Evolutionary conservation across 352 stramenopile species (phyloP).

Genomic region (Globisporangium nunn): DNA sequence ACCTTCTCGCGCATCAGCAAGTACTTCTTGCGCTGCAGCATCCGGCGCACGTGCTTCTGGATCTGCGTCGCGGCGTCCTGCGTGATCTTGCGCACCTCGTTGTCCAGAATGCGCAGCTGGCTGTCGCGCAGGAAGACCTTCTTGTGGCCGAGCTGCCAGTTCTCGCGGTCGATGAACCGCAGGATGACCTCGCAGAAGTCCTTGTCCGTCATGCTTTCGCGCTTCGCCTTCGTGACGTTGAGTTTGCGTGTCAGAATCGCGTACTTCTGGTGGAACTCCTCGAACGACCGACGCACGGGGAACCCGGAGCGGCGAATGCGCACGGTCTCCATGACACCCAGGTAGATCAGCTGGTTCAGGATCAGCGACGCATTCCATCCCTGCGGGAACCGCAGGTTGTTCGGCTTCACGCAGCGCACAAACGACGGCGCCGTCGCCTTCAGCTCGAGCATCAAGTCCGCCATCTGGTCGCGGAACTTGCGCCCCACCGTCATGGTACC

Average conservation of each 20-base stretch:
- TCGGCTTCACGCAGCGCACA: constrained; percentile 90
- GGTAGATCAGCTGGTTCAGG: constrained; percentile 85
- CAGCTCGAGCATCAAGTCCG: constrained; percentile 79
- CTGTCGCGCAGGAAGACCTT: constrained; percentile 86
- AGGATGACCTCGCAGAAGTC: constrained; percentile 82
- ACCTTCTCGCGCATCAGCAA: constrained; percentile 45
- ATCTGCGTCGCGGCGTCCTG: constrained; percentile 67
- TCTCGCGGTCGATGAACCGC: constrained; percentile 68
- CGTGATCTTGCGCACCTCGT: constrained; percentile 83
- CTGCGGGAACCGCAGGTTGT: constrained; percentile 84
- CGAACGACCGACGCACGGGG: constrained; percentile 78
- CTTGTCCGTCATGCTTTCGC: constrained; percentile 52
- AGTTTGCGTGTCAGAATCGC: constrained; percentile 73
- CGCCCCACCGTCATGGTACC: constrained; percentile 86
- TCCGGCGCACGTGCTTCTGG: constrained; percentile 67
- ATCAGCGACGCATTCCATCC: constrained; percentile 85
- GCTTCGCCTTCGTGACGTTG: constrained; percentile 48
- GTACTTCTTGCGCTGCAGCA: constrained; percentile 67
- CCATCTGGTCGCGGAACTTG: constrained; percentile 89
- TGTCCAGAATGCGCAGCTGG: constrained; percentile 76
- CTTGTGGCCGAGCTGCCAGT: constrained; percentile 86
- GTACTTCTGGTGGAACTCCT: constrained; percentile 86
- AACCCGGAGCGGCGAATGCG: constrained; percentile 85
- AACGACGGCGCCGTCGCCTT: constrained; percentile 83
- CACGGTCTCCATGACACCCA: constrained; percentile 89